phyloP scores from a whole-genome alignment of 805 yeast genomes.

The Wickerhamomyces alni region DNA sequence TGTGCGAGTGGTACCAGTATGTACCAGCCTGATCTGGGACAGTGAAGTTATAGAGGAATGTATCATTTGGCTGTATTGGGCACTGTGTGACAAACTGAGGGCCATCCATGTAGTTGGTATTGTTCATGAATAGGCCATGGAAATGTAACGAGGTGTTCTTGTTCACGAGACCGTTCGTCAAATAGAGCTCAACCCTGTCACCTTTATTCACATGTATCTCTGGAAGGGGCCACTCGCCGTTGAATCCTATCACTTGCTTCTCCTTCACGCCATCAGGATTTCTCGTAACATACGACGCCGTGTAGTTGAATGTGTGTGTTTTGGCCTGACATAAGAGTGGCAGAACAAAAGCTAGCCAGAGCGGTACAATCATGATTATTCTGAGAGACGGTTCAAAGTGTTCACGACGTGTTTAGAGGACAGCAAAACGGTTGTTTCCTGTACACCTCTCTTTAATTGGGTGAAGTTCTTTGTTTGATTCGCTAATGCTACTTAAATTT shows the following conservation, averaged over 20 bases:
- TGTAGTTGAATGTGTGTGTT: slow-evolving; percentile 52
- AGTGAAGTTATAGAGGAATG: slow-evolving; percentile 64
- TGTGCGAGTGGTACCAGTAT: slow-evolving; percentile 83
- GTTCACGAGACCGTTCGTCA: slow-evolving; percentile 55
- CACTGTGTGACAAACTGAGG: slow-evolving; percentile 78
- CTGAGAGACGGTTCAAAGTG: background rate
- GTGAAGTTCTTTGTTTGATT: no score
- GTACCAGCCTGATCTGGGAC: slow-evolving; percentile 65
- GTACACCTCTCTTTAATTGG: no score
- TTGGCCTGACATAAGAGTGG: slow-evolving; percentile 13
- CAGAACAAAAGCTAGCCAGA: background rate
- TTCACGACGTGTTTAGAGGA: no score
- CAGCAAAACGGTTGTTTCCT: no score
- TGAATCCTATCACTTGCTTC: slow-evolving; percentile 59
- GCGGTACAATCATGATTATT: background rate
- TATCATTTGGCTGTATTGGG: slow-evolving; percentile 66
- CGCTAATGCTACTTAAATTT: no score
- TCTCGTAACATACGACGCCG: slow-evolving; percentile 53
- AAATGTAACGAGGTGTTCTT: slow-evolving; percentile 61
- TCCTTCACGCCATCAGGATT: slow-evolving; percentile 61
- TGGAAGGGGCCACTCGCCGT: slow-evolving; percentile 71
- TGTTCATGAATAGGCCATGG: slow-evolving; percentile 71
- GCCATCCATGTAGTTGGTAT: slow-evolving; percentile 65
- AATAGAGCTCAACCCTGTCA: slow-evolving; percentile 52
- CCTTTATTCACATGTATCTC: slow-evolving; percentile 58